Evolutionary conservation across 495 filamentous ascomycete species (phyloP), one percentile per base, ranked within the genome.

Genomic region (Penicillium steckii): DNA sequence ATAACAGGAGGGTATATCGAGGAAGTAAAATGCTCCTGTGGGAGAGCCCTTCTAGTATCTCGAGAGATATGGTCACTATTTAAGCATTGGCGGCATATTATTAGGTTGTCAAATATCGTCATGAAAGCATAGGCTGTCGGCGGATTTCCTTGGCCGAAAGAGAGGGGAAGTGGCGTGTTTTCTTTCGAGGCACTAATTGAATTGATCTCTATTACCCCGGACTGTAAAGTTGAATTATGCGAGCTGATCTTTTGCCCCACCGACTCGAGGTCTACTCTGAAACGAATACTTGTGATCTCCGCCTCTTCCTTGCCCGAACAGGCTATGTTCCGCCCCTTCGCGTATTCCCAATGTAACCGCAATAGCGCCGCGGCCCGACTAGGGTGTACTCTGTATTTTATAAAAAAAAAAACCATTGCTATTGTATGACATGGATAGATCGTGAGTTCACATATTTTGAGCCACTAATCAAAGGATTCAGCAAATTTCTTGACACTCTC

Each of bases 61-160:
- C n/a, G 40, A 3, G 6, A 43, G 40, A 17, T 43, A 8, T n/a
- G 40, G 22, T 43, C 40, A 17, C 40, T 23, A 2, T 21, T 43
- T 43, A 24, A 5, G 10, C 24, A 43, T 25, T 15, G 40, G 18
- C 40, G 10, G 40, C n/a, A n/a, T n/a, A n/a, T n/a, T 43, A 12
- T 43, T 21, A 43, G 12, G 40, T 8, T 12, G 8, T 43, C 19
- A 19, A 43, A 4, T 21, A 17, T 9, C 21, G 3, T 21, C 40
- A 43, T 43, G 40, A 13, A 43, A 43, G 8, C 40, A n/a, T 18
- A 43, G 6, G 21, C 40, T 43, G 40, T 26, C 37, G 12, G 33
- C 40, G 47, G 53, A 56, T 24, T n/a, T 51, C 47, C 53, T 56
- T 56, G 41, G 40, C 53, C 13, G 38, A 56, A 51, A 27, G 21